Base-by-base conservation (phyloP, 192 early-diverging fungal genomes). In the Linnemannia exigua region DNA sequence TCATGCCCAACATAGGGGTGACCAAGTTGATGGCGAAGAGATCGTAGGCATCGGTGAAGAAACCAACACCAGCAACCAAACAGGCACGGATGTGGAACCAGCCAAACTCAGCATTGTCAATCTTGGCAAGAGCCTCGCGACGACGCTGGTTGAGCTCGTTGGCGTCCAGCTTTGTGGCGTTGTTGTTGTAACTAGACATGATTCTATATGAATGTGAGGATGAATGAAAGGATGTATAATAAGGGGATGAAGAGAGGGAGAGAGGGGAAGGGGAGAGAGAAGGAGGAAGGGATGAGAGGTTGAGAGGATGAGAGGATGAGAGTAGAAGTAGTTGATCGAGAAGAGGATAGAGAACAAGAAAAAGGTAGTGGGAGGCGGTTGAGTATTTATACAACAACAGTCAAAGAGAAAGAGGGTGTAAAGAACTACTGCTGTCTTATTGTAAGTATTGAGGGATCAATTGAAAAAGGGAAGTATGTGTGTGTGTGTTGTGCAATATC, bases 1-100 rank as follows among this genome's bases (percentile, higher is more conserved):
- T 90, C 79, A 91, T 94, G 6, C 93, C 93, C 37, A 97, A 88
- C 93, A 99, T 99, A 73, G 95, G 94, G n/a, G 96, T 91, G 22
- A 95, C 95, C 75, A 98, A 91, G 82, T 95, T 95, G 85, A 99
- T 99, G 74, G 97, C 93, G 79, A 98, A 98, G 67, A 97, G 93
- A 91, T 99, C 98, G 87, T 98, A 98, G n/a, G 97, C 94, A 89
- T 99, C 97, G 75, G 95, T 95, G 82, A 98, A 95, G 89, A 98
- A 97, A 82, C 96, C 95, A 52, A 93, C 91, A 75, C 93, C 93
- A 7, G 93, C 90, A 31, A 93, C 91, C 38, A 95, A 52, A 80
- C 92, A 92, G n/a, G 94, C 90, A 52, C 93, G 90, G 72, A 94
- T 80, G 77, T 93, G 92, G 88, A 94, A 94, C 94, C 93, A 94